Evolutionary conservation across 2,329 filamentous ascomycete species (phyloP), one percentile per base, ranked within the genome.

Genomic region (Cladosporium sp.): DNA sequence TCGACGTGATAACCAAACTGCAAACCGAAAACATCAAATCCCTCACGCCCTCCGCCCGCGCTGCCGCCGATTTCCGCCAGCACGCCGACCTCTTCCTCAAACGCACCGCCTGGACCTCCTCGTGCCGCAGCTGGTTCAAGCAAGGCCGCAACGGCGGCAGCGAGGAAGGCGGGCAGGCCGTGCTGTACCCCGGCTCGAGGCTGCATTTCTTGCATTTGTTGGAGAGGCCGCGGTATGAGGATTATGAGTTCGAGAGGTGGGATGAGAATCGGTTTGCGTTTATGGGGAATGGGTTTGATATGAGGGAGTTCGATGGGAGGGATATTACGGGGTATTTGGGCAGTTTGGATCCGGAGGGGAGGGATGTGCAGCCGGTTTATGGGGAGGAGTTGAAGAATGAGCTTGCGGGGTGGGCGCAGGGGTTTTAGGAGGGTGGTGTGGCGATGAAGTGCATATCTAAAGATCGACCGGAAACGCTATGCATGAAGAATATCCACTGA

Each of bases 271-370:
- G 73, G 55, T 82, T 79, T 71, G 75, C 77, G 1, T 81, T 79
- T 59, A 66, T 82, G 71, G 80, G 80, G 1, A 81, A 80, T 71
- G 79, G 81, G 1, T 83, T 83, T 65, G 76, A 79, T 67, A 72
- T 73, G n/a, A 72, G 80, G 60, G 80, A 83, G 72, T 76, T 77
- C 71, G 80, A 83, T 73, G 81, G 80, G n/a, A 75, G 80, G 64
- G 81, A 82, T 72, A 77, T 82, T 26, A 82, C 80, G 47, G 75
- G 80, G 69, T 83, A 83, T 74, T 66, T 83, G 51, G 81, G 80
- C 0, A 69, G 68, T 57, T 65, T 80, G 66, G 75, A 80, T 68
- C 73, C 73, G 10, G 71, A 76, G 28, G 78, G 77, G 3, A 72
- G 68, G 55, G 79, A 81, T 72, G 73, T 75, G 47, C 79, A 81